Base-by-base conservation (phyloP, 192 early-diverging fungal genomes). In the Podila clonocystis region DNA sequence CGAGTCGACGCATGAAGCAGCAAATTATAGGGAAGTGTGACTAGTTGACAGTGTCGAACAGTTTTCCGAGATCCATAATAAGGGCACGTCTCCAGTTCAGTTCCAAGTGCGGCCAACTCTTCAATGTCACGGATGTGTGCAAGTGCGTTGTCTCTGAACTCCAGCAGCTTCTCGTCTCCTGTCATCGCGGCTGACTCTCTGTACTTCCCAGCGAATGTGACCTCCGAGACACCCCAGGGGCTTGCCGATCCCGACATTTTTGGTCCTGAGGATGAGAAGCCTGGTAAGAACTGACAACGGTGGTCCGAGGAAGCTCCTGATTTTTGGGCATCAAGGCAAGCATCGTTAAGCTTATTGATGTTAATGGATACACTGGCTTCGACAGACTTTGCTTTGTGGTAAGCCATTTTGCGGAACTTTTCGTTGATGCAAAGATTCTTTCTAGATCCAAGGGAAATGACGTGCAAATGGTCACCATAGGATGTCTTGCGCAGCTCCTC, bases 1-100 rank as follows among this genome's bases (percentile, higher is more conserved):
- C 97, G 82, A 0, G 94, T 90, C 1, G 88, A 77, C 59, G 87
- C 86, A 50, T 93, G 92, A n/a, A 97, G 82, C 61, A 97, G 73
- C 59, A 94, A 87, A 62, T 94, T 93, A 80, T 98, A 98, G 3
- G 97, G 97, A 33, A 98, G 70, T n/a, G 93, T 91, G 0, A 98
- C 92, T 11, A 97, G 82, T 66, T 91, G 86, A 50, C 88, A 82
- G 28, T 84, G 82, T 38, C 79, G 71, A 33, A 87, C 85, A 0
- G 90, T 84, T 12, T 87, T 76, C 12, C 96, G 82, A 7, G 91
- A 79, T 19, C 94, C 97, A 71, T 97, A 97, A 72, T 98, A 97
- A 0, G 96, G 90, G 72, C 96, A 97, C 0, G 87, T 87, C 8
- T 79, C 57, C 3, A 87, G 68, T 26, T 83, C 64, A 26, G 85